phyloP scores from a whole-genome alignment of 2,329 filamentous ascomycete genomes.

The Paecilomyces formosus region DNA sequence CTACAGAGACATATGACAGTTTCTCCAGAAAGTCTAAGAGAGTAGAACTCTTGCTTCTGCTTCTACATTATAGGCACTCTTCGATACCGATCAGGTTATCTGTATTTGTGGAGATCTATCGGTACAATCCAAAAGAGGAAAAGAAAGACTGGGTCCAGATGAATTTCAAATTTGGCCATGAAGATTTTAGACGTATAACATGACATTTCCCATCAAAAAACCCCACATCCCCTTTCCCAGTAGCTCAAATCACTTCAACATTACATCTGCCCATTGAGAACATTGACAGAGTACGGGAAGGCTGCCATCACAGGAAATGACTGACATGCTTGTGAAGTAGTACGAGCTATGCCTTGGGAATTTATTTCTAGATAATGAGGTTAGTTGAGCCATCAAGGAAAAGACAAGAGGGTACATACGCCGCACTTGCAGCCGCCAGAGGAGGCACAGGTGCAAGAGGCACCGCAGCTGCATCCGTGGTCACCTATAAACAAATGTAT shows the following conservation, averaged over 20 bases:
- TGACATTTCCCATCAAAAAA: background rate
- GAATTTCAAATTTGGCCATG: background rate
- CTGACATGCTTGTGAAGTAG: background rate
- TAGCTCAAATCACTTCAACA: background rate
- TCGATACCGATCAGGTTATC: background rate
- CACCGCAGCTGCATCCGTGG: slow-evolving; percentile 34
- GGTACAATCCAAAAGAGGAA: background rate
- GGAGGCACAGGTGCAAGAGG: slow-evolving; percentile 34
- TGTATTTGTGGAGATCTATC: background rate
- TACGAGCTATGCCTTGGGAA: background rate
- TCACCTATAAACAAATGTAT: slow-evolving; percentile 11
- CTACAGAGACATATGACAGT: background rate
- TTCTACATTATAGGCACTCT: background rate
- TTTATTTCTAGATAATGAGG: slow-evolving; percentile 2
- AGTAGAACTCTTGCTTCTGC: background rate
- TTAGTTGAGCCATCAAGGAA: background rate
- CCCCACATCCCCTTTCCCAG: background rate
- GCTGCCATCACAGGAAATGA: background rate
- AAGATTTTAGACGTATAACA: background rate
- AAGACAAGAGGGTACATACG: slow-evolving; percentile 18
- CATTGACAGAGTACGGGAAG: background rate
- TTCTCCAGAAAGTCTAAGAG: background rate
- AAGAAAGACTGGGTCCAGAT: background rate
- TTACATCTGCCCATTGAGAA: background rate
- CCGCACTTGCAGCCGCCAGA: slow-evolving; percentile 31